Evolutionary conservation across 2,329 filamentous ascomycete species (phyloP), one percentile per base, ranked within the genome.

Genomic region (Sarocladium strictum): DNA sequence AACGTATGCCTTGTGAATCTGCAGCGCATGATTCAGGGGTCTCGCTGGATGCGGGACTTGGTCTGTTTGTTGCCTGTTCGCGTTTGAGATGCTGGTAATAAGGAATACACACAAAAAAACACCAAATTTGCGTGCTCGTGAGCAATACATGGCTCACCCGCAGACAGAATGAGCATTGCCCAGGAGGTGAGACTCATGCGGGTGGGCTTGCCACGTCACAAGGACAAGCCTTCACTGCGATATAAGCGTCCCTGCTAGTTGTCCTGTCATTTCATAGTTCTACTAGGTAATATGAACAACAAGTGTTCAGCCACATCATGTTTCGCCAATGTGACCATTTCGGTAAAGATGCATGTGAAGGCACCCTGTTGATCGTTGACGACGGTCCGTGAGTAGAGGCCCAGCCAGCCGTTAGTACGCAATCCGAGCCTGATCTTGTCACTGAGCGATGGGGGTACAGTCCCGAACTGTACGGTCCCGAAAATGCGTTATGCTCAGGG

Each of bases 251-350:
- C 67, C 67, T 71, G 69, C 66, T 69, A 64, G 65, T 64, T 67
- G 62, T 59, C 63, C 70, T 67, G 67, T 69, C 60, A 62, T 66
- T 67, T 67, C 65, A 69, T 53, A 53, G 50, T 40, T 51, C 64
- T 72, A 72, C 65, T 72, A 73, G 68, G 71, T 73, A 72, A 73
- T 72, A 54, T 62, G 72, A 68, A 66, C 60, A 57, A 59, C 60
- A 56, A 58, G 54, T 58, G 54, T 54, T 55, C 54, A 56, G 40
- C 40, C 54, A 51, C 9, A 51, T 35, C 4, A 35, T 33, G 26
- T 35, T 17, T 27, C 17, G 21, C 15, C n/a, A 4, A 4, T 23
- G 40, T 43, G 40, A 43, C 40, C 9, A 33, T 9, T 33, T 33
- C 15, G 9, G 32, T 33, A 33, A 33, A 33, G 9, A 33, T 33